Percentiles rank a stretch among this genome's conserved stretches.
Conservation (phyloP, 2,329 filamentous ascomycete species). For the Claviceps sp. region DNA sequence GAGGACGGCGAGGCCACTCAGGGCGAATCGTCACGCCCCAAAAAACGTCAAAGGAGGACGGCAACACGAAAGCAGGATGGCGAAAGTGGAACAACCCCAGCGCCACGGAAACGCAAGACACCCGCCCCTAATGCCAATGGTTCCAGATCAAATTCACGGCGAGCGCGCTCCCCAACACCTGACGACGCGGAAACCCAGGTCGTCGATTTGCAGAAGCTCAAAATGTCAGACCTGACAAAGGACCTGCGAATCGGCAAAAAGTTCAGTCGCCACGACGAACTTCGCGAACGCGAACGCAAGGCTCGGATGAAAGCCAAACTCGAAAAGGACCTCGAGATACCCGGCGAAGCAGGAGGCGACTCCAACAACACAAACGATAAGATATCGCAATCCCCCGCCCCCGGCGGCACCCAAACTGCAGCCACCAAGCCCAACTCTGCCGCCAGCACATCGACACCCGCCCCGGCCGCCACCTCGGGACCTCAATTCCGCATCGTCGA, state of each 20-base stretch:
- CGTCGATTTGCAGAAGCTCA: conserved; percentile 53
- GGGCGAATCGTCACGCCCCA: conserved; percentile 10
- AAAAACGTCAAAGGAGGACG: conserved; percentile 21
- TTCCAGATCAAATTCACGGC: conserved; percentile 15
- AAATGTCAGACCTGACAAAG: conserved; percentile 59
- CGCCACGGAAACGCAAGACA: conserved; percentile 16
- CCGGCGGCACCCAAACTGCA: conserved; percentile 1
- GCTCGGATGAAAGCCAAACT: conserved; percentile 19
- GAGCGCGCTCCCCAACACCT: conserved; percentile 40
- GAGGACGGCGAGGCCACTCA: background rate
- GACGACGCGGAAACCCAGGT: conserved; percentile 48
- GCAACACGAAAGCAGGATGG: conserved; percentile 11
- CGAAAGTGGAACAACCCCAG: conserved; percentile 8
- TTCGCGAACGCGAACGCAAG: conserved; percentile 51
- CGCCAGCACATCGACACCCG: background rate
- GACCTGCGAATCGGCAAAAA: conserved; percentile 61
- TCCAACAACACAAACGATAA: conserved; percentile 5
- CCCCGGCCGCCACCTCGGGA: conserved; percentile 22
- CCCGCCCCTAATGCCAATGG: conserved; percentile 10
- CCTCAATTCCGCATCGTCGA: conserved; percentile 52
- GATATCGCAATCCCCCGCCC: conserved; percentile 8
- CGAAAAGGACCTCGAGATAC: conserved; percentile 14
- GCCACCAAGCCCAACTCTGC: conserved; percentile 7
- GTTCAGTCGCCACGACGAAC: conserved; percentile 60
- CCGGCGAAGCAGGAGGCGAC: conserved; percentile 9